Evolutionary conservation across 345 rosid species (phyloP), one percentile per base, ranked within the genome.

Genomic region (Heritiera littoralis): DNA sequence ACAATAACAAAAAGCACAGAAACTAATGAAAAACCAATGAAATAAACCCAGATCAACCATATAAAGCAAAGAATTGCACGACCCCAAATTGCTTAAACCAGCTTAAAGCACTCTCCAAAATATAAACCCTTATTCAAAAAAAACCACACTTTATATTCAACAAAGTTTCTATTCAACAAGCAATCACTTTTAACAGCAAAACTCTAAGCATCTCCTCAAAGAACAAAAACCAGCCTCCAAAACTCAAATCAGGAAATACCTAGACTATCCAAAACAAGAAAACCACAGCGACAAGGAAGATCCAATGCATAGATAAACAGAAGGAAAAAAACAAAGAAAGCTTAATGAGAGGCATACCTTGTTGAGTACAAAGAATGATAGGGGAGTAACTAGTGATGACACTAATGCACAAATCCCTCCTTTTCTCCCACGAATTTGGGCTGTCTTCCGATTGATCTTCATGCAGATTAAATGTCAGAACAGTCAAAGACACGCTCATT

Each of bases 391-490:
- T 89, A 43, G 97, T 94, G 85, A 96, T 88, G 78, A 94, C 89
- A 85, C 87, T 92, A 15, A 94, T 78, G 84, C 99, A 94, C 83
- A 96, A 89, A 85, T 94, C 99, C 78, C 87, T 90, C 82, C 99
- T 88, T 80, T 89, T 96, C 63, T 75, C 89, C 98, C 97, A 96
- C 28, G 93, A 89, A 86, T 96, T 87, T 32, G 97, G 96, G 86
- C 97, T 92, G 49, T 89, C 97, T 75, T 89, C 91, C 14, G 85
- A 80, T 86, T 90, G 92, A 89, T 92, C 93, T 79, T 96, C 97
- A 38, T 84, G 91, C 78, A 96, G 97, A 82, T 96, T 96, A 76
- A 96, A 92, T 75, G 98, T 90, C 98, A 96, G 92, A 76, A 94
- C 89, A 78, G 95, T 88, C 86, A 96, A 86, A 82, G 94, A 89